phyloP scores from a whole-genome alignment of 176 grass and related monocot genomes.

The Elymus sibiricus region DNA sequence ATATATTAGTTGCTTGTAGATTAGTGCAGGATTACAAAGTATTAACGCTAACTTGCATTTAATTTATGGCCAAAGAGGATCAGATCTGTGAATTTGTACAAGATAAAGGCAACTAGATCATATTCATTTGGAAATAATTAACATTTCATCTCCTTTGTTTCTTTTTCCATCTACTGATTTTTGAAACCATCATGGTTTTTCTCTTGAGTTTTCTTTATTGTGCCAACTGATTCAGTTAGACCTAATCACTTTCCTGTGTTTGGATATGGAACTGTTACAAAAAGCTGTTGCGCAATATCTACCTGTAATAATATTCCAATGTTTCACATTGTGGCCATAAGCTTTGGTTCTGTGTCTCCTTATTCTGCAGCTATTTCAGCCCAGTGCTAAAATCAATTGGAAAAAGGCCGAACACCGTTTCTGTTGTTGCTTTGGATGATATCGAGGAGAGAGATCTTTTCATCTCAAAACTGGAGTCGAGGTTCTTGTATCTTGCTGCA shows the following conservation, averaged over 20 bases:
- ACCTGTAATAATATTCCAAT: not conserved
- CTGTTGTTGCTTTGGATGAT: slow-evolving; percentile 58
- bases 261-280: not conserved
- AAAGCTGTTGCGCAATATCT: not conserved
- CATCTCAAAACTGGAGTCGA: slow-evolving; percentile 80
- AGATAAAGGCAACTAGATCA: not conserved
- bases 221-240: slow-evolving; percentile 1
- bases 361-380: slow-evolving; percentile 79
- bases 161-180: slow-evolving; percentile 1
- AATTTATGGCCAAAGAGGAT: slow-evolving; percentile 2
- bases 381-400: slow-evolving; percentile 87
- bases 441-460: slow-evolving; percentile 83
- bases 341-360: not conserved
- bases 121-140: not conserved
- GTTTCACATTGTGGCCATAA: slow-evolving; percentile 10
- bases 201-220: not conserved
- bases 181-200: not conserved
- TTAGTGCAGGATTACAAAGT: not conserved
- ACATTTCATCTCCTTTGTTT: not conserved
- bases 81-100: not conserved
- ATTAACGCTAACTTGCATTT: not conserved
- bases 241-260: not conserved
- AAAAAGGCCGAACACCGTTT: slow-evolving; percentile 47
- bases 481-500: slow-evolving; percentile 94
- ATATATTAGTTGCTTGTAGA: not conserved